Conservation (phyloP, 2,329 filamentous ascomycete species). For the Aspergillus sp. region DNA sequence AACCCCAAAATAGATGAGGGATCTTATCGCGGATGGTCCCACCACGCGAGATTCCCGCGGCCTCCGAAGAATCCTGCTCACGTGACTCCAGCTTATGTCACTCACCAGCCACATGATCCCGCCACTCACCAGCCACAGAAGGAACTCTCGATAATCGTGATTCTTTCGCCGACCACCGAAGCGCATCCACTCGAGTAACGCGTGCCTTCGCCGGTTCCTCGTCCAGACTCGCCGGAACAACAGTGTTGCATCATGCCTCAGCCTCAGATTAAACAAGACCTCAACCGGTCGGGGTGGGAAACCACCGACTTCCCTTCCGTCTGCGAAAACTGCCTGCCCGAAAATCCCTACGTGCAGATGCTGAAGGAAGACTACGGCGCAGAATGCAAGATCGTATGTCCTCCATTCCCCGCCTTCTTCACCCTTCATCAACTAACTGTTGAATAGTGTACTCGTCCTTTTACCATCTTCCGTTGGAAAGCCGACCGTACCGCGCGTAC, state of each 20-base stretch:
- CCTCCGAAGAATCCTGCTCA: neutral
- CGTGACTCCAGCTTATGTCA: neutral
- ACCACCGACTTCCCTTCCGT: conserved; percentile 57
- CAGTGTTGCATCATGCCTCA: conserved; percentile 58
- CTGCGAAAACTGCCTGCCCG: conserved; percentile 85
- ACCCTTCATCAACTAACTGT: conserved; percentile 5
- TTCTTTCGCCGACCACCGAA: neutral
- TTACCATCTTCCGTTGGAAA: conserved; percentile 94
- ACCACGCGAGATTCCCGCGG: neutral
- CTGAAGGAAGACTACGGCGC: conserved; percentile 94
- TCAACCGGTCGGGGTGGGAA: conserved; percentile 96
- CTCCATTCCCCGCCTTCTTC: neutral
- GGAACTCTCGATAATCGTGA: conserved; percentile 10
- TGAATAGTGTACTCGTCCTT: conserved; percentile 76
- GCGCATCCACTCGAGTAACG: neutral
- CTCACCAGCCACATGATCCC: conserved; percentile 7
- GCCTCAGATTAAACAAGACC: conserved; percentile 91
- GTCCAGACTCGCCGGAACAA: neutral
- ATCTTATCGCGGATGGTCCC: neutral
- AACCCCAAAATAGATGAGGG: too few relatives aligned
- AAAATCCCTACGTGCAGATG: conserved; percentile 99
- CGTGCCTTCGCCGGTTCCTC: neutral
- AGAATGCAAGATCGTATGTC: conserved; percentile 67
- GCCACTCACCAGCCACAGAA: conserved; percentile 5
- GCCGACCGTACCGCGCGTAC: conserved; percentile 86